Conservation (phyloP, 306 rosid genomes). For the Glycyrrhiza uralensis region DNA sequence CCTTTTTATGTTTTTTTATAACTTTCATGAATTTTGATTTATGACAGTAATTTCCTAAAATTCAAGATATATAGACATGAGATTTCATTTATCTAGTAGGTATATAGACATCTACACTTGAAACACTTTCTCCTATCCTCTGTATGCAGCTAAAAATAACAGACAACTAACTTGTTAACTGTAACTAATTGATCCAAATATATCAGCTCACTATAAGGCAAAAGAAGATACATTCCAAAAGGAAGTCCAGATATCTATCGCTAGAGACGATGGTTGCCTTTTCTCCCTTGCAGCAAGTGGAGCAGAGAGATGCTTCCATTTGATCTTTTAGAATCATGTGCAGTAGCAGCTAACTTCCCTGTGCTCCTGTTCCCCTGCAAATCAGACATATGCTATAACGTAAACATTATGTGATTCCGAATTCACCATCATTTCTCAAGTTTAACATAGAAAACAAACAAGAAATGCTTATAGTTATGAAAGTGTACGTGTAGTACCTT, state of each 20-base stretch:
- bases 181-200: not conserved
- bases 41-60: no score
- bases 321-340: constrained; percentile 51
- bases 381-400: constrained; percentile 1
- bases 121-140: not conserved
- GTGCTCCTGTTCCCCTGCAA: constrained; percentile 56
- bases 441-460: not conserved
- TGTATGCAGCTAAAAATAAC: not conserved
- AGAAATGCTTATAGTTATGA: not conserved
- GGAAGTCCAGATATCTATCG: not conserved
- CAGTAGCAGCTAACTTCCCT: constrained; percentile 41
- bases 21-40: no score
- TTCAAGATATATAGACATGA: no score
- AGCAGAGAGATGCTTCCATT: constrained; percentile 67
- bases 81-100: not conserved
- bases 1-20: no score
- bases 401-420: not conserved
- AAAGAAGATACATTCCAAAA: not conserved
- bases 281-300: constrained; percentile 42
- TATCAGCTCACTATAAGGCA: not conserved
- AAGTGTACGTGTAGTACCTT: constrained; percentile 45
- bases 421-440: not conserved
- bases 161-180: not conserved
- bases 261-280: constrained; percentile 40
- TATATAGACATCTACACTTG: not conserved